Percentiles rank a stretch among this genome's conserved stretches.
These are phyloP conservation scores for Alternaria tenuissima DNA, from an alignment of 2,329 filamentous ascomycete genomes.

Conservation along the genomic window DNA sequence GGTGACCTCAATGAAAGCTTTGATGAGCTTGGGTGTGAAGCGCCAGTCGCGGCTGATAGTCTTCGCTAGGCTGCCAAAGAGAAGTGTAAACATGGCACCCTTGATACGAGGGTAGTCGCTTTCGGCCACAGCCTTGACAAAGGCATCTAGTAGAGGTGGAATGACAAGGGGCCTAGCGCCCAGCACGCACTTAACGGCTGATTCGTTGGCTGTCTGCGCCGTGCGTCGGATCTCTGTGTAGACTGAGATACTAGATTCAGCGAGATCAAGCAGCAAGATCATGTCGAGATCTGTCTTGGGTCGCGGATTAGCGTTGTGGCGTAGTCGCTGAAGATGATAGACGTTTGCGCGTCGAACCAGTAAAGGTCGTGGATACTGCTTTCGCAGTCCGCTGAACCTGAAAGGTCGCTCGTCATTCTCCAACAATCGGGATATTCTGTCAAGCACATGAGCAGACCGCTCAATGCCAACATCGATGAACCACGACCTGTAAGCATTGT, in stretches of 20 bases:
- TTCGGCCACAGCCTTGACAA: conserved; percentile 78
- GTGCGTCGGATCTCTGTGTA: conserved; percentile 97
- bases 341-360: conserved; percentile 91
- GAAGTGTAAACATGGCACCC: conserved; percentile 87
- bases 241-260: conserved; percentile 85
- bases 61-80: conserved; percentile 88
- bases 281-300: conserved; percentile 92
- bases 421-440: conserved; percentile 84
- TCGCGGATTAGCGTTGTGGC: conserved; percentile 89
- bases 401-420: conserved; percentile 89
- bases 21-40: conserved; percentile 88
- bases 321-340: conserved; percentile 91
- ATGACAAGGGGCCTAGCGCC: conserved; percentile 90
- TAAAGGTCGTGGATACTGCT: conserved; percentile 91
- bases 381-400: conserved; percentile 91
- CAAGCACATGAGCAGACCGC: conserved; percentile 89
- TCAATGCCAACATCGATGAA: conserved; percentile 98
- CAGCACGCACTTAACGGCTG: conserved; percentile 88
- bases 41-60: conserved; percentile 93
- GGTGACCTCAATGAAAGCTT: conserved; percentile 87
- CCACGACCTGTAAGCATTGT: conserved; percentile 92
- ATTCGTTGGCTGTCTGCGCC: conserved; percentile 90
- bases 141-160: conserved; percentile 79
- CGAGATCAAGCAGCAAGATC: conserved; percentile 81
- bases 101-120: conserved; percentile 93